phyloP scores from a whole-genome alignment of 805 yeast genomes.

The Pichia phayaonensis region DNA sequence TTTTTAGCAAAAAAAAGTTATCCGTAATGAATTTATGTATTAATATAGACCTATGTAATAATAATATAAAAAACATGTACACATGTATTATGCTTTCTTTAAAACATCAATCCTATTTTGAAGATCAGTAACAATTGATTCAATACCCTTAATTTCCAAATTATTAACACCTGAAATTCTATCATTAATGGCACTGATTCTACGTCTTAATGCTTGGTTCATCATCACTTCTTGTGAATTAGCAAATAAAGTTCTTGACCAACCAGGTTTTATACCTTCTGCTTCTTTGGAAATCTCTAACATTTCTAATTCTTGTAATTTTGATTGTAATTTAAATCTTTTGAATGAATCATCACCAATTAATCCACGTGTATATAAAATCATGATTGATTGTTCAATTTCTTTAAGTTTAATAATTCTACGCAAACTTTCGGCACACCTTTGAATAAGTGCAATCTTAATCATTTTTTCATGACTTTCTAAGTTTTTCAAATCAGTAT shows the following conservation, averaged over 20 bases:
- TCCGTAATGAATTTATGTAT: background rate
- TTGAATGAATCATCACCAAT: slow-evolving; percentile 86
- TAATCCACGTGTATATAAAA: slow-evolving; percentile 77
- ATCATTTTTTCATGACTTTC: slow-evolving; percentile 59
- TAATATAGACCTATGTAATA: background rate
- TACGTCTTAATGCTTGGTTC: slow-evolving; percentile 83
- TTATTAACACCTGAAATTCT: slow-evolving; percentile 30
- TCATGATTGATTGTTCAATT: slow-evolving; percentile 57
- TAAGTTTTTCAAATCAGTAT: slow-evolving; percentile 29
- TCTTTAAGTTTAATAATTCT: slow-evolving; percentile 79
- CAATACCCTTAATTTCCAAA: slow-evolving; percentile 26
- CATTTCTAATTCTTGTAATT: slow-evolving; percentile 75
- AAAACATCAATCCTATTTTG: slow-evolving; percentile 10
- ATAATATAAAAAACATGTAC: background rate
- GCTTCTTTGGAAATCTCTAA: slow-evolving; percentile 71
- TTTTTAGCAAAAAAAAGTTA: too few species aligned
- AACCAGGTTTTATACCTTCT: slow-evolving; percentile 62
- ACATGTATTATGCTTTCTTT: background rate
- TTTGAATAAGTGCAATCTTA: slow-evolving; percentile 42
- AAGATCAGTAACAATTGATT: slow-evolving; percentile 14
- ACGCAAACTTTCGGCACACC: slow-evolving; percentile 81
- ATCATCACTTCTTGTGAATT: slow-evolving; percentile 84
- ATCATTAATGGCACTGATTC: slow-evolving; percentile 42
- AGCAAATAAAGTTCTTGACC: slow-evolving; percentile 60
- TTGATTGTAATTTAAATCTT: slow-evolving; percentile 68